Percentiles rank a stretch among this genome's conserved stretches.
Evolutionary conservation across 2,329 filamentous ascomycete species (phyloP).

Genomic region (Fusarium pseudocircinatum): DNA sequence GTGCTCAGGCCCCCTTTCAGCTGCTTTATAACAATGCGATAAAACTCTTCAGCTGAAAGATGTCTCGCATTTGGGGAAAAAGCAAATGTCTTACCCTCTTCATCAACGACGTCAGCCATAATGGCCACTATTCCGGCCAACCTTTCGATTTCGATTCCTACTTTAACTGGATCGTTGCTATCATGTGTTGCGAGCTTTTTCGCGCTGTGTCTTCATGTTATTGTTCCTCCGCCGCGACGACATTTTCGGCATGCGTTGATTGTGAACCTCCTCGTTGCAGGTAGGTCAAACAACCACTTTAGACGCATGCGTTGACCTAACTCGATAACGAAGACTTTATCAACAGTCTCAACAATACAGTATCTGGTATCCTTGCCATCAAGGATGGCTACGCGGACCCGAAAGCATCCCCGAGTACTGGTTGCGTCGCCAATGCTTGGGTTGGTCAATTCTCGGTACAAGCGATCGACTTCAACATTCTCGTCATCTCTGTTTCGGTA

Average conservation of each 20-base stretch:
- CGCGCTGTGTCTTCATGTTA: not conserved
- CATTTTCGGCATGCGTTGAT: not conserved
- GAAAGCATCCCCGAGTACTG: not conserved
- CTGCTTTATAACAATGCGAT: not conserved
- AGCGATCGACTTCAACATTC: not conserved
- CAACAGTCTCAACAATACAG: not conserved
- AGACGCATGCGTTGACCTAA: rapidly evolving
- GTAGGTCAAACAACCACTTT: not conserved
- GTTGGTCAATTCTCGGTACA: not conserved
- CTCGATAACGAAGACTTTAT: not conserved
- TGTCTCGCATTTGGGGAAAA: not conserved
- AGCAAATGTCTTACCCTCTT: not conserved
- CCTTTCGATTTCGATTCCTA: not conserved
- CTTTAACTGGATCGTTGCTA: not conserved
- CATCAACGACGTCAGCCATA: not conserved
- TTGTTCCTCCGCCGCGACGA: not conserved
- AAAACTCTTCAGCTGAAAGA: not conserved
- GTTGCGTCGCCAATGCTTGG: not conserved
- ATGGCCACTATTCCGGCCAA: not conserved
- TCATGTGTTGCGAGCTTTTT: not conserved
- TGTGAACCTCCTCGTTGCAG: conserved; percentile 2
- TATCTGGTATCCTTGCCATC: not conserved
- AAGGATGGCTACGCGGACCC: not conserved
- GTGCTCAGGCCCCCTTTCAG: not conserved
- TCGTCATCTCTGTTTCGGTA: not conserved